Evolutionary conservation across 257 asterid species (phyloP).

Genomic region (Solanum medicagineum): DNA sequence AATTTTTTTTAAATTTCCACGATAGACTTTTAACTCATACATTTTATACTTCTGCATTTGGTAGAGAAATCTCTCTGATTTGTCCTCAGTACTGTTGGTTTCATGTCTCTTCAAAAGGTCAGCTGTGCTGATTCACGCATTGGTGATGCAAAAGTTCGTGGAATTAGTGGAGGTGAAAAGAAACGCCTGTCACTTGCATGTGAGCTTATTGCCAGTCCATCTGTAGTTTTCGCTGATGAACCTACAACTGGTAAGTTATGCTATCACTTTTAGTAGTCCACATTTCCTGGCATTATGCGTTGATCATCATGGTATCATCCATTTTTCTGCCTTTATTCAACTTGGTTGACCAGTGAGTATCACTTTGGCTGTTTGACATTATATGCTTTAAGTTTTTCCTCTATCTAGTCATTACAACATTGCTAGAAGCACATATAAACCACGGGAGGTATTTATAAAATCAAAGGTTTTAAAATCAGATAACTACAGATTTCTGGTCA

Average conservation of each 20-base stretch:
- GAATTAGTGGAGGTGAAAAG: slow-evolving; percentile 98
- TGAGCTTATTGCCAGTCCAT: slow-evolving; percentile 98
- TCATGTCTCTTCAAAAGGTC: slow-evolving; percentile 40
- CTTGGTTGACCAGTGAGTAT: not conserved
- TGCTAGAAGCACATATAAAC: not conserved
- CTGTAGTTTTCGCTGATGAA: slow-evolving; percentile 95
- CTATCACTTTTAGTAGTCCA: not conserved
- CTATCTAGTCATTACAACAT: not conserved
- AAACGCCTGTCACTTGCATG: slow-evolving; percentile 89
- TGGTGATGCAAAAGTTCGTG: slow-evolving; percentile 96
- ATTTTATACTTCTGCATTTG: not conserved
- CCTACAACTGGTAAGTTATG: slow-evolving; percentile 67
- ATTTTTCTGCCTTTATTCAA: not conserved
- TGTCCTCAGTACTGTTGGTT: slow-evolving; percentile 5
- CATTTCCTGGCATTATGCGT: not conserved
- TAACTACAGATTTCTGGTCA: not conserved
- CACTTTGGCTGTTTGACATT: not conserved
- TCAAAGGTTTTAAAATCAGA: not conserved
- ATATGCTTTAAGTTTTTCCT: not conserved
- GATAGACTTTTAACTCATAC: no score
- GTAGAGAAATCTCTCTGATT: not conserved
- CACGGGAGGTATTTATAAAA: not conserved
- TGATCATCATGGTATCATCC: not conserved
- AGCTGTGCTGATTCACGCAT: slow-evolving; percentile 89
- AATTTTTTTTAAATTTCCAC: no score